Base-by-base conservation (phyloP, 139 green algal genomes). In the Microglena sp. region DNA sequence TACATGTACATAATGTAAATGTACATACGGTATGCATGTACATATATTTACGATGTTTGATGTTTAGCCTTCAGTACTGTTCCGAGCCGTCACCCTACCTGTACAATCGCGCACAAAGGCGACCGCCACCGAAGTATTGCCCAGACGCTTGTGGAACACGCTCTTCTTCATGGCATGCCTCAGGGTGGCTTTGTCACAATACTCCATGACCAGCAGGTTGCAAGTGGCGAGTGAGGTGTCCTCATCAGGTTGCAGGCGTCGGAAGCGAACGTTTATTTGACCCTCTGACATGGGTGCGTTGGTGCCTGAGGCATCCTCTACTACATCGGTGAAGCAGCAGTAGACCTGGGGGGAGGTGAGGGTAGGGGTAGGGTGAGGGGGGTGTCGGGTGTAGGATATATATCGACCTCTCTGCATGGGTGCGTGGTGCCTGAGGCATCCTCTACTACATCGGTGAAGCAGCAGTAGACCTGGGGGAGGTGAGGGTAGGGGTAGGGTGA, bases 381-480 rank as follows among this genome's bases (percentile, higher is more conserved):
- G n/a, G n/a, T n/a, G n/a, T n/a, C n/a, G n/a, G n/a, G n/a, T n/a
- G n/a, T n/a, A n/a, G n/a, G n/a, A n/a, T n/a, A n/a, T n/a, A n/a
- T n/a, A n/a, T n/a, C n/a, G n/a, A n/a, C n/a, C n/a, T n/a, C n/a
- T n/a, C n/a, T n/a, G n/a, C n/a, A n/a, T n/a, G n/a, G n/a, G n/a
- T n/a, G n/a, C n/a, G n/a, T 78, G 32, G 72, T 77, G 56, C 70
- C 67, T 30, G 43, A 56, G 26, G 78, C 79, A 64, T 82, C 79
- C 70, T 86, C 79, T 53, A 86, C 73, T 75, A 86, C 82, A 64
- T 86, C 75, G 8, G 75, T 82, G 64, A 86, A 81, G 75, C 79
- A 86, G 65, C 72, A 74, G 75, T 81, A 86, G 26, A 86, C 79
- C 70, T 86, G 75, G n/a, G n/a, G n/a, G n/a, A n/a, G n/a, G n/a